Base-by-base conservation (phyloP, 2,329 filamentous ascomycete genomes). In the Aspergillus ochraceoroseus region DNA sequence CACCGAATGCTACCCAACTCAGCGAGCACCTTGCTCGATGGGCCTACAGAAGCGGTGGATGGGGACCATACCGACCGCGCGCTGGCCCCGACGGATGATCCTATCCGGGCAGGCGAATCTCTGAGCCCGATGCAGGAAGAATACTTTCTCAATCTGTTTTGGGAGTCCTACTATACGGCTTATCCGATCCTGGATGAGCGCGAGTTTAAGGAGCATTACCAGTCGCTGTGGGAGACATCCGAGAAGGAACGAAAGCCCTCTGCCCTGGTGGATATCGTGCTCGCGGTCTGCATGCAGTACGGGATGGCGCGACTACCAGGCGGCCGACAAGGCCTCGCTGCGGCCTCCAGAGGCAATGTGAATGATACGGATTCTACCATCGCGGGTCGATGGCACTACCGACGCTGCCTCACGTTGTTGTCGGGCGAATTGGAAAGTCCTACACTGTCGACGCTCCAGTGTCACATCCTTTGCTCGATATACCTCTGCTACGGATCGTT, bases 271-370 rank as follows among this genome's bases (percentile, higher is more conserved):
- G 74, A 77, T 42, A 75, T 76, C 15, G 56, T 76, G 22, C 53
- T 77, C 11, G 74, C 74, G 0, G 41, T 76, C 7, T 72, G 70
- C 44, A 70, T 77, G 61, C 73, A 76, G 52, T 68, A 70, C 26
- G 66, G 67, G 11, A 55, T 65, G 32, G 33, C 44, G 3, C 28
- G 15, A 22, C 17, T 32, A n/a, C 34, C 18, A 17, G 33, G 32
- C 6, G 30, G 27, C 7, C 26, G 27, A 5, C 25, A 33, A n/a
- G 13, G 12, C 7, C 18, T 29, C 12, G 14, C 25, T 3, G 17
- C 31, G 1, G 18, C 31, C 1, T 15, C 25, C 2, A 29, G 25
- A 12, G 31, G 26, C 12, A 28, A 29, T 7, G 7, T 20, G 1
- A 30, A 35, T 25, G 23, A 35, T 6, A 41, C 19, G 26, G 70